Conservation (phyloP, 1,284 basidiomycete species). For the Baeospora myosura region DNA sequence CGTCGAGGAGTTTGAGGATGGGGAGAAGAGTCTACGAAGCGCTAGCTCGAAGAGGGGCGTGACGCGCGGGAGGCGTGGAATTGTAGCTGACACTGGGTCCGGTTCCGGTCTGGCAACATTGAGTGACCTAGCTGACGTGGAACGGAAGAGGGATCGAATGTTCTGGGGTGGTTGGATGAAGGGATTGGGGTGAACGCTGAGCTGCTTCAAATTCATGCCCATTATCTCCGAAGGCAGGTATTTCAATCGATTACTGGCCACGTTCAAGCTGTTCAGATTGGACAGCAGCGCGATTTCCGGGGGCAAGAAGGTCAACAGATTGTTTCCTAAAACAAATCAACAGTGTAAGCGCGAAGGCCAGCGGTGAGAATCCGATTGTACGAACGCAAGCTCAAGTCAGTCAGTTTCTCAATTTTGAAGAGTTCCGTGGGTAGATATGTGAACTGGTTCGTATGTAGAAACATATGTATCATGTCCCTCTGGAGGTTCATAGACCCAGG, state of each 20-base stretch:
- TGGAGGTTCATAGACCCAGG: conserved; percentile 21
- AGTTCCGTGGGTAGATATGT: conserved; percentile 41
- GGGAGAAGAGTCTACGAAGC: conserved; percentile 39
- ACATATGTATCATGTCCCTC: conserved; percentile 37
- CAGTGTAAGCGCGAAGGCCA: conserved; percentile 3
- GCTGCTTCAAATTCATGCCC: conserved; percentile 38
- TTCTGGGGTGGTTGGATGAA: conserved; percentile 36
- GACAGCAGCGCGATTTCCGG: conserved; percentile 53
- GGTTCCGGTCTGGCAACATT: no score
- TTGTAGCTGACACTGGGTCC: conserved; percentile 24
- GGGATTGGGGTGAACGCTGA: conserved; percentile 50
- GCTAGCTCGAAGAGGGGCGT: conserved; percentile 45
- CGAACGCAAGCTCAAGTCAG: conserved; percentile 51
- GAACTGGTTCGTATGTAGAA: conserved; percentile 42
- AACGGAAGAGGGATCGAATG: conserved; percentile 10
- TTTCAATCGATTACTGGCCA: conserved; percentile 51
- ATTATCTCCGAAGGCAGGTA: conserved; percentile 64
- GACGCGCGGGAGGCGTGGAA: conserved; percentile 20
- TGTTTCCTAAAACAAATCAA: conserved; percentile 50
- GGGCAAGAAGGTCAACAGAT: conserved; percentile 50
- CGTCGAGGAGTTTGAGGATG: conserved; percentile 10
- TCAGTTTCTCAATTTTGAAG: conserved; percentile 43
- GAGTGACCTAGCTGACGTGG: conserved; percentile 6
- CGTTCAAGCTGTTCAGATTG: conserved; percentile 52
- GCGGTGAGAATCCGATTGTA: conserved; percentile 8